Evolutionary conservation across 2,329 filamentous ascomycete species (phyloP), one percentile per base, ranked within the genome.

Genomic region (Hortaea sp.): DNA sequence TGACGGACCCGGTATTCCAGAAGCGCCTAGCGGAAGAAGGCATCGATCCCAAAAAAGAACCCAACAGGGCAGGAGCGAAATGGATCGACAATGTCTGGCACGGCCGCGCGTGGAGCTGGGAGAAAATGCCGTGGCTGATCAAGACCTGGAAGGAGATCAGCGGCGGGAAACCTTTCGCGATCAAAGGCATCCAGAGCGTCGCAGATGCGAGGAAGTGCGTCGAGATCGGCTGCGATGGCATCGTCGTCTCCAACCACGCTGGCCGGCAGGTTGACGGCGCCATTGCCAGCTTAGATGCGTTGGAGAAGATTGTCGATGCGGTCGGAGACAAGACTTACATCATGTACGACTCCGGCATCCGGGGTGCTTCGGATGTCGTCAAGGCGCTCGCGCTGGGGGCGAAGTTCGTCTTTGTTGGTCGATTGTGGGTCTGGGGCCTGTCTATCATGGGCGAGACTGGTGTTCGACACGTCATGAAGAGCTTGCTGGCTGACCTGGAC

Each of bases 111-210:
- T 77, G 75, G 61, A 72, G 68, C n/a, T 87, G 82, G 82, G 71
- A 76, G 39, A 82, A 84, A 59, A 69, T 85, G 1, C 66, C 71
- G 4, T 86, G 82, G 81, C 58, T 85, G 40, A 77, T 78, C 49
- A 66, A 75, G 56, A 68, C 74, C 20, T 76, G 80, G 68, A 72
- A 69, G 60, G 65, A 69, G 47, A 74, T 77, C 30, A 71, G 64
- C 1, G 74, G 73, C 0, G 69, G 79, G 6, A 72, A 74, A 67
- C 79, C 57, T 53, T 86, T 69, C 66, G 81, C 52, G 42, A 62
- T 87, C 28, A 88, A 87, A 63, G 83, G 83, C 0, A 76, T 88
- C n/a, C 81, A 86, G 66, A 77, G 75, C 10, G 75, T 77, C 0
- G 68, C 70, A 37, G 84, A 88, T 61, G 82, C 82, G 10, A 67